Base-by-base conservation (phyloP, 495 filamentous ascomycete genomes). In the Evansstolkia leycettana region DNA sequence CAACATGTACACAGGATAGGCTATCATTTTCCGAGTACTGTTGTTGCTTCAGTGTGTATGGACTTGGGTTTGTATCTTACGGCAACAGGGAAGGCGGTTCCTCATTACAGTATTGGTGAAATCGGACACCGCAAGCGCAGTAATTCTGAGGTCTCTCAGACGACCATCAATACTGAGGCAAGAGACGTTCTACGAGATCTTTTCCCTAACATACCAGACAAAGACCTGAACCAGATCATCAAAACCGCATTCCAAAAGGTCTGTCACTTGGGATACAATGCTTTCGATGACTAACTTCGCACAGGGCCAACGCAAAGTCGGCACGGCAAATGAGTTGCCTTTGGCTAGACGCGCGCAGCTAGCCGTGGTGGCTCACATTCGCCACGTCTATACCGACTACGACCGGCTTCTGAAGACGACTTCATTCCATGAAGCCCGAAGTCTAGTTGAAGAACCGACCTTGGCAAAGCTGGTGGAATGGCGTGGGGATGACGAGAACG, bases 321-420 rank as follows among this genome's bases (percentile, higher is more conserved):
- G 87, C 36, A 78, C 77, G 29, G 76, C 73, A 20, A 50, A 60
- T 30, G 65, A 80, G 34, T 52, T 89, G 34, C 63, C 75, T 23
- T 62, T 94, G 20, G 72, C 79, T 33, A 76, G 80, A 16, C 74
- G 85, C 39, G 81, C 82, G 9, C 82, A 89, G 43, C 69, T 94
- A 29, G 87, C 87, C 1, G 82, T 86, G 6, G 70, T 81, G 44
- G 85, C 88, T 36, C 82, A 92, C 55, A 84, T 94, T 45, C 73
- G 88, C 25, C 88, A 95, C 50, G 64, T 61, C 18, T 84, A 92
- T 53, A 95, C 88, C 12, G 67, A 82, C 41, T 95, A 95, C 54
- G 87, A 95, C 57, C 60, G 70, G 41, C 63, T 92, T 17, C 63
- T 95, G 17, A 75, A 66, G 39, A 63, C 69, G 31, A 73, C 68